Evolutionary conservation across 2,329 filamentous ascomycete genomes (phyloP).

Genomic region (Cryphonectria nitschkei): DNA sequence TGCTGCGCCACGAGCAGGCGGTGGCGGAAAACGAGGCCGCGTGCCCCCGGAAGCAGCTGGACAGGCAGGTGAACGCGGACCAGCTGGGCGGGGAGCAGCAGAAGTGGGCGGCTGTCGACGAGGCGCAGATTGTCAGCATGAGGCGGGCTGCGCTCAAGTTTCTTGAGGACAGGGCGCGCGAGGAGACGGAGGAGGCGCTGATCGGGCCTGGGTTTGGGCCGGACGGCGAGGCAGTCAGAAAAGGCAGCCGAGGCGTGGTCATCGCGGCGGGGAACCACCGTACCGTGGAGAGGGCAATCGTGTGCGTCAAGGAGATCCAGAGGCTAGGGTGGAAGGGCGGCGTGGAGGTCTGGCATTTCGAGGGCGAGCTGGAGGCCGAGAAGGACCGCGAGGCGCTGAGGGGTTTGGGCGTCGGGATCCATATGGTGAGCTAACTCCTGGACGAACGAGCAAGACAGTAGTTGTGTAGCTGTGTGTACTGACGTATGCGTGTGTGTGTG

Average conservation of each 20-base stretch:
- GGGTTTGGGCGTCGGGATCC: slow-evolving; percentile 20
- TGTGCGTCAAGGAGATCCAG: slow-evolving; percentile 22
- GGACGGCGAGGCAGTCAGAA: slow-evolving; percentile 6
- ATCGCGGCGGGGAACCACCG: slow-evolving; percentile 26
- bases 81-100: slow-evolving; percentile 23
- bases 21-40: slow-evolving; percentile 22
- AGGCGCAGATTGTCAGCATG: slow-evolving; percentile 17
- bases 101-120: slow-evolving; percentile 18
- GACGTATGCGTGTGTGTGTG: background rate
- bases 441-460: too few relatives aligned
- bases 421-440: slow-evolving; percentile 14
- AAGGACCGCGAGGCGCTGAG: slow-evolving; percentile 15
- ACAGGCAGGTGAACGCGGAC: slow-evolving; percentile 26
- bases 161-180: slow-evolving; percentile 16
- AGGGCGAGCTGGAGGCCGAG: slow-evolving; percentile 25
- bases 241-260: slow-evolving; percentile 24
- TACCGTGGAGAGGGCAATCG: slow-evolving; percentile 22
- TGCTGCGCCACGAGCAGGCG: slow-evolving; percentile 24
- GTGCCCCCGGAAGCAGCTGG: slow-evolving; percentile 22
- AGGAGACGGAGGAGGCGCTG: slow-evolving; percentile 18
- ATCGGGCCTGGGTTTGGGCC: slow-evolving; percentile 19
- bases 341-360: slow-evolving; percentile 28
- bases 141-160: slow-evolving; percentile 18
- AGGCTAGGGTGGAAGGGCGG: slow-evolving; percentile 24
- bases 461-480: background rate